Evolutionary conservation across 371 early-diverging fungal genomes (phyloP).

Genomic region (Capniomyces stellatus): DNA sequence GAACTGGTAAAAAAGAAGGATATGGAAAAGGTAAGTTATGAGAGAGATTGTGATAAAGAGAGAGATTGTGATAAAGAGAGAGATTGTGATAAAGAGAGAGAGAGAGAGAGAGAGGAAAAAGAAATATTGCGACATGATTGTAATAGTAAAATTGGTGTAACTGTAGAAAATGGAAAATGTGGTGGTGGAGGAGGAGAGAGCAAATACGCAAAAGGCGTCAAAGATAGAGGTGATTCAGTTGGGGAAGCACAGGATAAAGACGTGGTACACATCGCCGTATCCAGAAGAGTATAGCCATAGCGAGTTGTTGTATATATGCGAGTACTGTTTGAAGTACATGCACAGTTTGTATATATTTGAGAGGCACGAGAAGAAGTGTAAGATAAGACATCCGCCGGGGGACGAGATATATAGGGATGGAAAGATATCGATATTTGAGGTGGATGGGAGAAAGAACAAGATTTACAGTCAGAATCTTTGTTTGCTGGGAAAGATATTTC

Average conservation of each 20-base stretch:
- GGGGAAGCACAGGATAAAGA: slow-evolving; percentile 67
- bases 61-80: slow-evolving; percentile 8
- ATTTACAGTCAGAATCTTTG: slow-evolving; percentile 96
- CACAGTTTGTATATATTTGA: slow-evolving; percentile 41
- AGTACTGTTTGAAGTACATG: slow-evolving; percentile 95
- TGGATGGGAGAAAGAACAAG: slow-evolving; percentile 87
- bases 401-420: slow-evolving; percentile 89
- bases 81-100: background rate
- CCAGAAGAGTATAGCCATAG: slow-evolving; percentile 78
- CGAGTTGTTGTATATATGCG: slow-evolving; percentile 71
- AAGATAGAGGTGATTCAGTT: slow-evolving; percentile 57
- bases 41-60: background rate
- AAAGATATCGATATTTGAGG: slow-evolving; percentile 75
- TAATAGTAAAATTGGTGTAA: background rate
- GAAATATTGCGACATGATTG: background rate
- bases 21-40: background rate
- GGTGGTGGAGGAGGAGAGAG: slow-evolving; percentile 6
- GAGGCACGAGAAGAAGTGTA: slow-evolving; percentile 54
- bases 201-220: too few relatives aligned
- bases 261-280: slow-evolving; percentile 98
- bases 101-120: background rate
- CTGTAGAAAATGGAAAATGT: slow-evolving; percentile 6
- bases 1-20: slow-evolving; percentile 3
- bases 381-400: slow-evolving; percentile 84
- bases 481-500: slow-evolving; percentile 92